Evolutionary conservation across 805 yeast species (phyloP).

Genomic region (Maudiozyma serrabonitensis): DNA sequence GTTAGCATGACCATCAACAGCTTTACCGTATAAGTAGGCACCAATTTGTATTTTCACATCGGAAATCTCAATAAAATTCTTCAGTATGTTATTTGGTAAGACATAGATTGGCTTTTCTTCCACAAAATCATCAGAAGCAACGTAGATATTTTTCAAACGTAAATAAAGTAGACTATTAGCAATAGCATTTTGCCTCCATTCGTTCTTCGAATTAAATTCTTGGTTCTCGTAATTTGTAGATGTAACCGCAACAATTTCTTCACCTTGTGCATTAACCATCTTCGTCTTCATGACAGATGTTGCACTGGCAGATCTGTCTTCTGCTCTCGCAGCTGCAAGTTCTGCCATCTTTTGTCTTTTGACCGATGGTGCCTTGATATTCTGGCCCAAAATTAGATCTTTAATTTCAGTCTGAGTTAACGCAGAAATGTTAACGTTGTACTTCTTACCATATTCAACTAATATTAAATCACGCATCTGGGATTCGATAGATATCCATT

Average conservation of each 20-base stretch:
- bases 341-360: slow-evolving; percentile 79
- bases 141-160: slow-evolving; percentile 66
- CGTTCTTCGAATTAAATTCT: slow-evolving; percentile 71
- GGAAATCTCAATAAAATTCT: slow-evolving; percentile 67
- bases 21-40: slow-evolving; percentile 69
- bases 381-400: slow-evolving; percentile 91
- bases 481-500: slow-evolving; percentile 86
- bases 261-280: slow-evolving; percentile 89
- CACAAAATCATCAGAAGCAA: slow-evolving; percentile 57
- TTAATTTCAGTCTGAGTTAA: slow-evolving; percentile 89
- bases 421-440: slow-evolving; percentile 76
- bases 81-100: slow-evolving; percentile 71
- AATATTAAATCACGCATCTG: slow-evolving; percentile 82
- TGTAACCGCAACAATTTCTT: slow-evolving; percentile 88
- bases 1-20: slow-evolving; percentile 60
- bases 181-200: slow-evolving; percentile 85
- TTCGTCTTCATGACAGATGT: slow-evolving; percentile 71
- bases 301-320: slow-evolving; percentile 36
- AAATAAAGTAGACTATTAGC: slow-evolving; percentile 63
- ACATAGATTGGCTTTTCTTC: slow-evolving; percentile 56
- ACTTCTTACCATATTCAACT: slow-evolving; percentile 73
- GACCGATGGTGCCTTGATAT: slow-evolving; percentile 80
- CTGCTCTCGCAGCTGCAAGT: slow-evolving; percentile 41
- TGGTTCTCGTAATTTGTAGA: slow-evolving; percentile 82
- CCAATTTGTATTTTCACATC: slow-evolving; percentile 79